These are phyloP conservation scores for Pascua guehoae DNA, from an alignment of 1,284 basidiomycete species.

Conservation along the genomic window DNA sequence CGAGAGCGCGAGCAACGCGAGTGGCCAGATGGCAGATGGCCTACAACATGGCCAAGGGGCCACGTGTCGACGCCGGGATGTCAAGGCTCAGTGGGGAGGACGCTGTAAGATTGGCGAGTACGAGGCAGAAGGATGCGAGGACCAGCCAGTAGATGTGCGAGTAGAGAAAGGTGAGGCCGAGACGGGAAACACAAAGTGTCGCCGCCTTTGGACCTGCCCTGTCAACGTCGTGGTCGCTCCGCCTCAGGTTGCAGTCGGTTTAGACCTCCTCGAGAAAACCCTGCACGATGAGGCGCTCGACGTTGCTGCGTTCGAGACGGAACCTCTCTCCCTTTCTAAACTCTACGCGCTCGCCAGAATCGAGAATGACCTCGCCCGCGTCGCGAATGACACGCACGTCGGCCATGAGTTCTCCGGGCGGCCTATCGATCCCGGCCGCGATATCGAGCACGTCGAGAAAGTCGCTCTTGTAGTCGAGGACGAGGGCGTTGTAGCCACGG, in stretches of 20 bases:
- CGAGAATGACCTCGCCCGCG: slow-evolving; percentile 84
- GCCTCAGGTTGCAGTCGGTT: neutral
- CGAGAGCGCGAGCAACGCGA: too few species aligned
- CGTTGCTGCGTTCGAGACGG: slow-evolving; percentile 75
- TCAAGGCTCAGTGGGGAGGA: too few species aligned
- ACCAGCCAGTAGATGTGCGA: too few species aligned
- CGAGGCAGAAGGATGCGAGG: too few species aligned
- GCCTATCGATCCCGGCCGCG: slow-evolving; percentile 67
- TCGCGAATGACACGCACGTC: slow-evolving; percentile 59
- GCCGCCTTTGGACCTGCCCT: too few species aligned
- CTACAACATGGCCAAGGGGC: too few species aligned
- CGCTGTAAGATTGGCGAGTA: too few species aligned
- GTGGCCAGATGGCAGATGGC: too few species aligned
- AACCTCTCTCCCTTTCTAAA: slow-evolving; percentile 85
- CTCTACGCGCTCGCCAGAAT: slow-evolving; percentile 73
- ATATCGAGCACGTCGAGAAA: slow-evolving; percentile 84
- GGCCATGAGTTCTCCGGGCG: slow-evolving; percentile 53
- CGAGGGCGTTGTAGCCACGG: slow-evolving; percentile 71
- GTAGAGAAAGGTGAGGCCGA: too few species aligned
- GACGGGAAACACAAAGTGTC: too few species aligned
- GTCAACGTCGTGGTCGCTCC: too few species aligned
- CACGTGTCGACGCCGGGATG: too few species aligned
- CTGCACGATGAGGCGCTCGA: slow-evolving; percentile 87
- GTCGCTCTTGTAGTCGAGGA: slow-evolving; percentile 79
- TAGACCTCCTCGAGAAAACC: slow-evolving; percentile 72